These are phyloP conservation scores for Citrus inodora DNA, from an alignment of 345 rosid species.

Conservation along the genomic window DNA sequence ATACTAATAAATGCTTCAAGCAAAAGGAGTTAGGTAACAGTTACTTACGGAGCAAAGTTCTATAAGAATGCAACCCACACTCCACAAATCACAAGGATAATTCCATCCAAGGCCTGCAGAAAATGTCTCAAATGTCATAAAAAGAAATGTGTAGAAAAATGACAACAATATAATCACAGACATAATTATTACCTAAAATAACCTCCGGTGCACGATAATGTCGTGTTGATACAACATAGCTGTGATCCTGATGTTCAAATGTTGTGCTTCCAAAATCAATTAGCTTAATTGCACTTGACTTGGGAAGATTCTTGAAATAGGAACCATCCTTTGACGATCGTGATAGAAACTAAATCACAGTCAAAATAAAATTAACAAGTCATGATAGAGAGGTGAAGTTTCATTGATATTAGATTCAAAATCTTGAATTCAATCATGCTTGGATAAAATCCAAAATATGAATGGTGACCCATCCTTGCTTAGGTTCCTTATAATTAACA, in stretches of 20 bases:
- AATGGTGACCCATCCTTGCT: neutral
- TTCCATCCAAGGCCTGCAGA: constrained; percentile 76
- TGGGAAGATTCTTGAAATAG: constrained; percentile 71
- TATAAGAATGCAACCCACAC: constrained; percentile 76
- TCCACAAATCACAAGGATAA: constrained; percentile 81
- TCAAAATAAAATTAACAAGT: neutral
- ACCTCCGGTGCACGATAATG: constrained; percentile 90
- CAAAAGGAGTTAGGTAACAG: neutral
- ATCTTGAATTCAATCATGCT: neutral
- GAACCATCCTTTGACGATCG: constrained; percentile 68
- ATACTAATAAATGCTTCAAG: neutral
- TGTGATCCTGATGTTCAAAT: constrained; percentile 79
- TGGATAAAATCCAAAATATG: neutral
- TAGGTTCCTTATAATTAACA: neutral
- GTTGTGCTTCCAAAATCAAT: constrained; percentile 89
- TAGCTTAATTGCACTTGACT: constrained; percentile 71
- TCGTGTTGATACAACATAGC: constrained; percentile 72
- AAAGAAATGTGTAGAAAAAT: constrained; percentile 1
- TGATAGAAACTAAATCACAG: constrained; percentile 46
- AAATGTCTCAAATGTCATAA: neutral
- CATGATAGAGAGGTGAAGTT: neutral
- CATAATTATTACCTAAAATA: constrained; percentile 50
- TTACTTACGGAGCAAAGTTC: constrained; percentile 75
- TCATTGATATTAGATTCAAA: neutral
- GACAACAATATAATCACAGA: neutral